phyloP scores from a whole-genome alignment of 768 basidiomycete species.

The Termitomyces sp. region DNA sequence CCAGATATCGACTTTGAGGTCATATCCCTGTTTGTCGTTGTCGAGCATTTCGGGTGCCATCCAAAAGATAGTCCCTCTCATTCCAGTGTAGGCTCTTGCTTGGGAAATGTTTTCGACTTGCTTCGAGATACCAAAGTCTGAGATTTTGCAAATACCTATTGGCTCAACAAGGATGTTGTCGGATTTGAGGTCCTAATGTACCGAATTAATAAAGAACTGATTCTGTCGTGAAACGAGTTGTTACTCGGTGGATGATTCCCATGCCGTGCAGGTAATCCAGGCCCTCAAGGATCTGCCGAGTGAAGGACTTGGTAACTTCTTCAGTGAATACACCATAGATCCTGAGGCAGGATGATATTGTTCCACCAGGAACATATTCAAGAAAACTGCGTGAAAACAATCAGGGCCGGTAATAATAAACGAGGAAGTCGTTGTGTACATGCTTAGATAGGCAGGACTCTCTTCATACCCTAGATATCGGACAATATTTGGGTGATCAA shows the following conservation, averaged over 20 bases:
- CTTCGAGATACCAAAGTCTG: slow-evolving; percentile 97
- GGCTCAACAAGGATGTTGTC: slow-evolving; percentile 92
- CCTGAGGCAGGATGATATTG: slow-evolving; percentile 70
- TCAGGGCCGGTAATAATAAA: background rate
- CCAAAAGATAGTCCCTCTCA: slow-evolving; percentile 93
- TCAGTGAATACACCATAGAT: slow-evolving; percentile 81
- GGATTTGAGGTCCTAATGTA: slow-evolving; percentile 75
- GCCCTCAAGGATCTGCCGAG: slow-evolving; percentile 79
- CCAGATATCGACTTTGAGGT: slow-evolving; percentile 96
- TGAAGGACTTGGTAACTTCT: slow-evolving; percentile 80
- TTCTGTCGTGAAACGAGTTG: background rate
- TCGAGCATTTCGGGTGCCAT: slow-evolving; percentile 90
- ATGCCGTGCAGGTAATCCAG: slow-evolving; percentile 82
- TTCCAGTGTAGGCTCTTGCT: slow-evolving; percentile 61
- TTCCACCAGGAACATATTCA: slow-evolving; percentile 96
- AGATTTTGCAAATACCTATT: slow-evolving; percentile 86
- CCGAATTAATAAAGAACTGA: slow-evolving; percentile 1
- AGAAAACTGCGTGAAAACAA: slow-evolving; percentile 57
- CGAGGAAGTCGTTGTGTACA: slow-evolving; percentile 42
- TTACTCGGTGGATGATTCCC: slow-evolving; percentile 81
- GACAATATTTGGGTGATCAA: slow-evolving; percentile 90
- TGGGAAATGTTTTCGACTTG: slow-evolving; percentile 62
- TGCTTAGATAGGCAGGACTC: slow-evolving; percentile 65
- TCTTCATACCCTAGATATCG: slow-evolving; percentile 89
- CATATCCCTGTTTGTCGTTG: slow-evolving; percentile 70